Conservation (phyloP, 1,284 basidiomycete species). For the Puccinia polysora region DNA sequence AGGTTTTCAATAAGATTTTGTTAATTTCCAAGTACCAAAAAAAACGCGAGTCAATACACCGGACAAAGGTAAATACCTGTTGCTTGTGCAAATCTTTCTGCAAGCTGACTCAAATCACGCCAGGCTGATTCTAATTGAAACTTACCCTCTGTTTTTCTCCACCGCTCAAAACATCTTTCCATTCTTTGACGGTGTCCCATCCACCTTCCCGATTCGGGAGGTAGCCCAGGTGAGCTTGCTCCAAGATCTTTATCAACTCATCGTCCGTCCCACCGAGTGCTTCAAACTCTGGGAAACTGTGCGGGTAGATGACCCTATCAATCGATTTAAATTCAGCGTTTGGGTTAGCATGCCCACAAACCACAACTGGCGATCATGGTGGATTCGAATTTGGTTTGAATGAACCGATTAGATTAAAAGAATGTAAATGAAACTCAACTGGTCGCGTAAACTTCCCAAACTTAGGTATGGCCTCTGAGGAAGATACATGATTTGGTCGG, state of each 20-base stretch:
- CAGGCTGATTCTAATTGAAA: too few species aligned
- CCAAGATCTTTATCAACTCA: constrained; percentile 69
- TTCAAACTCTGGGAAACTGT: constrained; percentile 72
- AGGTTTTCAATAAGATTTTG: background rate
- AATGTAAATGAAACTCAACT: constrained; percentile 59
- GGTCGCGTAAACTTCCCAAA: constrained; percentile 77
- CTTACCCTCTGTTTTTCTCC: constrained; percentile 87
- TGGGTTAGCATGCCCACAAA: too few species aligned
- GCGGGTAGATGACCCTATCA: constrained; percentile 68
- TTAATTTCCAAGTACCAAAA: background rate
- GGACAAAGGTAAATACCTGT: too few species aligned
- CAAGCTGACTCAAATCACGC: too few species aligned
- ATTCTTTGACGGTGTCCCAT: constrained; percentile 83
- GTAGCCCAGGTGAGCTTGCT: constrained; percentile 77
- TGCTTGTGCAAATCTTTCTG: too few species aligned
- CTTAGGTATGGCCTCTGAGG: constrained; percentile 90
- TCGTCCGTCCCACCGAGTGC: constrained; percentile 62
- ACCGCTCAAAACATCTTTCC: constrained; percentile 84
- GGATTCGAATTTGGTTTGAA: too few species aligned
- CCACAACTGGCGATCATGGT: too few species aligned
- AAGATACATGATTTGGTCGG: constrained; percentile 71
- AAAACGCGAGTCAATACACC: too few species aligned
- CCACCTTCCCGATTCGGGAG: constrained; percentile 82
- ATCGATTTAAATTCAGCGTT: background rate
- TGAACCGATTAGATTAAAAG: constrained; percentile 18